Percentiles rank a stretch among this genome's conserved stretches.
phyloP scores from a whole-genome alignment of 208 protist genomes.

The Leishmania major region DNA sequence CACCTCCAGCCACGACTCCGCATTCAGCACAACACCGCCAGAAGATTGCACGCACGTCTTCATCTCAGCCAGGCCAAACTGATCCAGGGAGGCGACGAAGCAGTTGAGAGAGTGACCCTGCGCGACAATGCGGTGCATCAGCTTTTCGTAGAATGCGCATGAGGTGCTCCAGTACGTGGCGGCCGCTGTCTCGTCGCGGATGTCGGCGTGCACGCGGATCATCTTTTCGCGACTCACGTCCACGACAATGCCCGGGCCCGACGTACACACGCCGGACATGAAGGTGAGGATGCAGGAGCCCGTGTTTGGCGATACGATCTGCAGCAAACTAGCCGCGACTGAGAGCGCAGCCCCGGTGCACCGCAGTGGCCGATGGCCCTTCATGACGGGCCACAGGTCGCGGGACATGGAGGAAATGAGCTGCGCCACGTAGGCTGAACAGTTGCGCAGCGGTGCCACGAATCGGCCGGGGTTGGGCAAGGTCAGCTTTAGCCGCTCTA shows the following conservation, averaged over 20 bases:
- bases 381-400: slow-evolving; percentile 96
- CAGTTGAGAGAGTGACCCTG: slow-evolving; percentile 97
- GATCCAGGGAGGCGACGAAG: slow-evolving; percentile 97
- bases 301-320: slow-evolving; percentile 87
- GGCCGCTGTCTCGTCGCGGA: slow-evolving; percentile 85
- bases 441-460: slow-evolving; percentile 76
- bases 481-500: slow-evolving; percentile 53
- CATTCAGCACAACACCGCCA: slow-evolving; percentile 95
- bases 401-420: slow-evolving; percentile 95
- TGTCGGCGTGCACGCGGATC: slow-evolving; percentile 97
- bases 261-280: slow-evolving; percentile 95
- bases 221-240: slow-evolving; percentile 92
- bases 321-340: slow-evolving; percentile 94
- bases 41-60: slow-evolving; percentile 91
- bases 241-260: slow-evolving; percentile 95
- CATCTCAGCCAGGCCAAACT: slow-evolving; percentile 98
- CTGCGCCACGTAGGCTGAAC: slow-evolving; percentile 64
- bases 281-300: slow-evolving; percentile 96
- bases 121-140: slow-evolving; percentile 94
- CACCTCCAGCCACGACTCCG: slow-evolving; percentile 96
- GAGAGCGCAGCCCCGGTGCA: slow-evolving; percentile 97
- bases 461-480: slow-evolving; percentile 59
- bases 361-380: slow-evolving; percentile 92
- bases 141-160: slow-evolving; percentile 93
- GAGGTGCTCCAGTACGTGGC: slow-evolving; percentile 78